phyloP scores from a whole-genome alignment of 768 basidiomycete species.

The Russula earlei region DNA sequence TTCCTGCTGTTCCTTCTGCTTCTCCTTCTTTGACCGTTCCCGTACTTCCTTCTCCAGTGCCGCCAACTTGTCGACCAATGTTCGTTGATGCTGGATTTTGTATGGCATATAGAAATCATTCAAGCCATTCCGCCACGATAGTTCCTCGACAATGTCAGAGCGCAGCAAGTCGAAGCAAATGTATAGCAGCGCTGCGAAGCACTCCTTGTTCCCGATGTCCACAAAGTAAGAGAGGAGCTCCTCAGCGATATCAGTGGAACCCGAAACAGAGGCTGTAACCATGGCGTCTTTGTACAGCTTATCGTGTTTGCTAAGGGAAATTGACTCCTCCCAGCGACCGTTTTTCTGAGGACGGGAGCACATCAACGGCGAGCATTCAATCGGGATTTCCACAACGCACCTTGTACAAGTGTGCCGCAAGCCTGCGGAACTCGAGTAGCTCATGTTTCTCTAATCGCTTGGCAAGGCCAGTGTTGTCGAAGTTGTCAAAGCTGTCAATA shows the following conservation, averaged over 20 bases:
- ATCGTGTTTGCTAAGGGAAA: slow-evolving; percentile 90
- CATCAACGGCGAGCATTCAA: not conserved
- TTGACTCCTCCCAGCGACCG: slow-evolving; percentile 91
- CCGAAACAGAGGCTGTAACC: slow-evolving; percentile 81
- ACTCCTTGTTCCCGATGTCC: slow-evolving; percentile 97
- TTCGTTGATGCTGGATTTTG: slow-evolving; percentile 78
- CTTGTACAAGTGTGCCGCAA: slow-evolving; percentile 96
- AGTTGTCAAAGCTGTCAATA: slow-evolving; percentile 97
- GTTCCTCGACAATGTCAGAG: slow-evolving; percentile 85
- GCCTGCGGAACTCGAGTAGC: slow-evolving; percentile 86
- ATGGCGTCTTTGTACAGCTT: slow-evolving; percentile 97
- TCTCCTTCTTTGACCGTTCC: slow-evolving; percentile 80
- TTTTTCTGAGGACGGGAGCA: slow-evolving; percentile 64
- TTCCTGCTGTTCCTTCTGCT: slow-evolving; percentile 83
- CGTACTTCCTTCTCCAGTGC: slow-evolving; percentile 82
- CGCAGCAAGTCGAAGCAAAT: slow-evolving; percentile 94
- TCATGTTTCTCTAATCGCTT: slow-evolving; percentile 81
- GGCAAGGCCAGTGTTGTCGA: slow-evolving; percentile 84
- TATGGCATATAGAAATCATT: slow-evolving; percentile 99
- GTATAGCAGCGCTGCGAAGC: slow-evolving; percentile 84
- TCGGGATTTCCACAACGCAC: slow-evolving; percentile 30
- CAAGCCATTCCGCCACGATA: slow-evolving; percentile 93
- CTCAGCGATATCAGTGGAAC: slow-evolving; percentile 83
- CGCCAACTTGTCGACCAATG: slow-evolving; percentile 65
- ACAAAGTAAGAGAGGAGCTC: slow-evolving; percentile 95